Percentiles rank a stretch among this genome's conserved stretches.
Evolutionary conservation across 257 asterid genomes (phyloP).

Genomic region (Scutellaria minor): DNA sequence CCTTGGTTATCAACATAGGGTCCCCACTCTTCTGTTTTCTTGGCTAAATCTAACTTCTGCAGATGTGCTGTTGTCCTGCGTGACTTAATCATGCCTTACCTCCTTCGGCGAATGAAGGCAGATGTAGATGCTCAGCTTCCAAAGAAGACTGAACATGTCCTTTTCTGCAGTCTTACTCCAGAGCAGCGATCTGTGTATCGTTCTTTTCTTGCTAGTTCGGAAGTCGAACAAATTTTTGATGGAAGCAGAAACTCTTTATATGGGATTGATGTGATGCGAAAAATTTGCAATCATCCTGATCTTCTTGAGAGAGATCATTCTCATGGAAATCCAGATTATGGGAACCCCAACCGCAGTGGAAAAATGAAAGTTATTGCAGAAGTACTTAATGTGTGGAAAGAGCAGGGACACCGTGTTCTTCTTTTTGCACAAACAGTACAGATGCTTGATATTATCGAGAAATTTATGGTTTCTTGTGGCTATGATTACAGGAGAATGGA

Average conservation of each 20-base stretch:
- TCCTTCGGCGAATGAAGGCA: conserved; percentile 94
- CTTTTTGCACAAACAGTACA: conserved; percentile 93
- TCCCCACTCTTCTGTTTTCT: conserved; percentile 3
- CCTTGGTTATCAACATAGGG: conserved; percentile 21
- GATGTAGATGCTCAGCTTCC: conserved; percentile 92
- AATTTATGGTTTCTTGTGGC: conserved; percentile 54
- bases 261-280: conserved; percentile 97
- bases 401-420: conserved; percentile 97
- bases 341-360: conserved; percentile 89
- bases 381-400: conserved; percentile 95
- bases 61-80: conserved; percentile 98
- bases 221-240: conserved; percentile 89
- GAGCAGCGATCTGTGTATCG: conserved; percentile 90
- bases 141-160: conserved; percentile 97
- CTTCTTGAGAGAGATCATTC: conserved; percentile 96
- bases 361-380: conserved; percentile 88
- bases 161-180: conserved; percentile 90
- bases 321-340: conserved; percentile 83
- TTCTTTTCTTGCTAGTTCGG: conserved; percentile 98
- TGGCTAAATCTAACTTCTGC: conserved; percentile 38
- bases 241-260: conserved; percentile 86
- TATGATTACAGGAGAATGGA: conserved; percentile 92
- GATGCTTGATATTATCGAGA: conserved; percentile 98
- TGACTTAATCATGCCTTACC: conserved; percentile 98
- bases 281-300: conserved; percentile 98